These are phyloP conservation scores for Usnea hakonensis DNA, from an alignment of 495 filamentous ascomycete species.

Conservation along the genomic window DNA sequence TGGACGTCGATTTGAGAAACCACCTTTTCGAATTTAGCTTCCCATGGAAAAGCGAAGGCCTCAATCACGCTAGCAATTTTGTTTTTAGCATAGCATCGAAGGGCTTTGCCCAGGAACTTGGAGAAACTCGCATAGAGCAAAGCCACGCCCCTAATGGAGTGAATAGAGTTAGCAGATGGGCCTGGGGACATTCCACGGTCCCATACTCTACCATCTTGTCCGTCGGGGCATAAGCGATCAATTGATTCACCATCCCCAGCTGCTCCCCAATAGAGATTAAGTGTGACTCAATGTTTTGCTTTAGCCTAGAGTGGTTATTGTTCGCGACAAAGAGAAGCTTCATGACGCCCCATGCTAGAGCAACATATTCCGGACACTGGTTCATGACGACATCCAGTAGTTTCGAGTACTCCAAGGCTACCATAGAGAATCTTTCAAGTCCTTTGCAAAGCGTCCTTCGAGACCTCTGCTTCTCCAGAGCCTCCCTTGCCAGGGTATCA, in stretches of 20 bases:
- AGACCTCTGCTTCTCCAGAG: slow-evolving; percentile 7
- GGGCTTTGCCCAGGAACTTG: slow-evolving; percentile 19
- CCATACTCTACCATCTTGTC: slow-evolving; percentile 19
- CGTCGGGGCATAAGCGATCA: slow-evolving; percentile 16
- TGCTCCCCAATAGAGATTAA: slow-evolving; percentile 15
- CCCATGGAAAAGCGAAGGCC: slow-evolving; percentile 20
- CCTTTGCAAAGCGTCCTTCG: background rate
- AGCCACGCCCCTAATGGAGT: slow-evolving; percentile 6
- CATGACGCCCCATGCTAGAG: slow-evolving; percentile 17
- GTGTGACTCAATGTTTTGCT: slow-evolving; percentile 16
- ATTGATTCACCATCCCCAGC: slow-evolving; percentile 21
- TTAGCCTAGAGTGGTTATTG: slow-evolving; percentile 17
- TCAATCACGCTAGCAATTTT: slow-evolving; percentile 8
- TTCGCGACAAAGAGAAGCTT: slow-evolving; percentile 20
- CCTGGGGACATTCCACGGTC: background rate
- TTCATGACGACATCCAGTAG: slow-evolving; percentile 21
- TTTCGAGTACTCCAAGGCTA: slow-evolving; percentile 20
- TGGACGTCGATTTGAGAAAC: slow-evolving; percentile 10
- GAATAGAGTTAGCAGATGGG: background rate
- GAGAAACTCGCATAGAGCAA: slow-evolving; percentile 16
- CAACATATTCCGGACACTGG: slow-evolving; percentile 16
- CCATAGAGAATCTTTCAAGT: slow-evolving; percentile 13
- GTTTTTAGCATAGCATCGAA: slow-evolving; percentile 16
- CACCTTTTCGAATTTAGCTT: slow-evolving; percentile 15
- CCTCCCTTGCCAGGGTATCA: slow-evolving; percentile 3